A percentile compares a stretch with the other conserved stretches of the same genome.
Evolutionary conservation across 2,329 filamentous ascomycete species (phyloP).

Genomic region (Colletotrichum lentis): DNA sequence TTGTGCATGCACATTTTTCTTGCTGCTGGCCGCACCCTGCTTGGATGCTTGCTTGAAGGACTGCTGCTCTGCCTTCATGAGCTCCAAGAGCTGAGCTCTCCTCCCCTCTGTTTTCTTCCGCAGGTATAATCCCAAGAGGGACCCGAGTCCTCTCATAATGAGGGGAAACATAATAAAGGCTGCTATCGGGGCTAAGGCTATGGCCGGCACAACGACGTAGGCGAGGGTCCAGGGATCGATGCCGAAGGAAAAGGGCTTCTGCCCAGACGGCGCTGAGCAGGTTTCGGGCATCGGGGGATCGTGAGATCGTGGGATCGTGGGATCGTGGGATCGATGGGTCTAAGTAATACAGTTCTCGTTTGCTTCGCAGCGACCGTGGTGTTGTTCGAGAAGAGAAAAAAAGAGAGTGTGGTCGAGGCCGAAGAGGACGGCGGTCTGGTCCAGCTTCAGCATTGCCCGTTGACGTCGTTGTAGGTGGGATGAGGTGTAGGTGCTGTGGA

Average conservation of each 20-base stretch:
- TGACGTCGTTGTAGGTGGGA: slow-evolving; percentile 30
- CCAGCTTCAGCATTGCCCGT: slow-evolving; percentile 32
- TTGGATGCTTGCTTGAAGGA: slow-evolving; percentile 43
- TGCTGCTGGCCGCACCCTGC: slow-evolving; percentile 66
- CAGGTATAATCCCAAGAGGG: slow-evolving; percentile 66
- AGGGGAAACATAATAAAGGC: slow-evolving; percentile 48
- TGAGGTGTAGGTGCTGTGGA: slow-evolving; percentile 4
- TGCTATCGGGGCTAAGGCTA: slow-evolving; percentile 41
- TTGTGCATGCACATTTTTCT: slow-evolving; percentile 66
- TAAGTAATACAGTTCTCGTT: neutral
- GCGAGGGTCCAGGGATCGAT: slow-evolving; percentile 43
- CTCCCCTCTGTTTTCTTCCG: slow-evolving; percentile 70
- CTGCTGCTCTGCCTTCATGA: slow-evolving; percentile 58
- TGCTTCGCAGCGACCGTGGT: neutral
- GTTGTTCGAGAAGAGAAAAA: neutral
- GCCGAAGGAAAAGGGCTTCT: slow-evolving; percentile 43
- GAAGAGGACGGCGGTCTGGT: slow-evolving; percentile 26
- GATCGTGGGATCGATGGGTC: neutral
- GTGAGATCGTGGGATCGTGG: neutral
- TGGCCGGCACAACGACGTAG: slow-evolving; percentile 41
- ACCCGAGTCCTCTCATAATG: slow-evolving; percentile 52
- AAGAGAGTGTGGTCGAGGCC: slow-evolving; percentile 15
- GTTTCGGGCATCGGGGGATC: slow-evolving; percentile 42
- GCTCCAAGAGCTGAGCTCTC: slow-evolving; percentile 63
- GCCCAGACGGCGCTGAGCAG: slow-evolving; percentile 44